Evolutionary conservation across 306 rosid genomes (phyloP).

Genomic region (Rosa persica): DNA sequence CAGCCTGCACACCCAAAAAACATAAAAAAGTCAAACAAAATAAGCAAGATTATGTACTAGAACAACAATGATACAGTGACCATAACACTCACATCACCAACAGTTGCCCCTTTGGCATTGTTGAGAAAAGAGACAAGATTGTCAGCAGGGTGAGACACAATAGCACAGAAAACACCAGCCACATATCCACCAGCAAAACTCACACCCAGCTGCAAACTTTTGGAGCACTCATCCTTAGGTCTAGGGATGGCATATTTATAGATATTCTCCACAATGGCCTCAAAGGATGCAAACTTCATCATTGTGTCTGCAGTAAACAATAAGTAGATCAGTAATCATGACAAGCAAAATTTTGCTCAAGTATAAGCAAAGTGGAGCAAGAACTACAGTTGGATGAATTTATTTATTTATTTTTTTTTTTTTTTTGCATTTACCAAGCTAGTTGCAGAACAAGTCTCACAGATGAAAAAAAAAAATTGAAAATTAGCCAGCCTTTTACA

Average conservation of each 20-base stretch:
- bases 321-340: neutral
- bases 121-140: conserved; percentile 95
- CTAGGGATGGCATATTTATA: conserved; percentile 73
- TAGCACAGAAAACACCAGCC: conserved; percentile 93
- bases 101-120: conserved; percentile 95
- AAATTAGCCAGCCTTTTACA: neutral
- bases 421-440: neutral
- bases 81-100: conserved; percentile 78
- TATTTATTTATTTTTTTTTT: no score
- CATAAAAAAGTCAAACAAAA: conserved; percentile 15
- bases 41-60: neutral
- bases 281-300: conserved; percentile 98
- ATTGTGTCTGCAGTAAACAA: conserved; percentile 67
- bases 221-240: conserved; percentile 89
- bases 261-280: conserved; percentile 76
- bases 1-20: conserved; percentile 56
- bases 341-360: neutral
- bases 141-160: conserved; percentile 98
- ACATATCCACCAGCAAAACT: conserved; percentile 94
- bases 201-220: conserved; percentile 78
- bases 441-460: neutral
- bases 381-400: neutral
- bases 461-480: neutral
- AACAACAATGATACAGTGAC: neutral
- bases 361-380: neutral